A percentile compares a stretch with the other conserved stretches of the same genome.
phyloP scores from a whole-genome alignment of 169 alveolate genomes.

The Babesia ovata region DNA sequence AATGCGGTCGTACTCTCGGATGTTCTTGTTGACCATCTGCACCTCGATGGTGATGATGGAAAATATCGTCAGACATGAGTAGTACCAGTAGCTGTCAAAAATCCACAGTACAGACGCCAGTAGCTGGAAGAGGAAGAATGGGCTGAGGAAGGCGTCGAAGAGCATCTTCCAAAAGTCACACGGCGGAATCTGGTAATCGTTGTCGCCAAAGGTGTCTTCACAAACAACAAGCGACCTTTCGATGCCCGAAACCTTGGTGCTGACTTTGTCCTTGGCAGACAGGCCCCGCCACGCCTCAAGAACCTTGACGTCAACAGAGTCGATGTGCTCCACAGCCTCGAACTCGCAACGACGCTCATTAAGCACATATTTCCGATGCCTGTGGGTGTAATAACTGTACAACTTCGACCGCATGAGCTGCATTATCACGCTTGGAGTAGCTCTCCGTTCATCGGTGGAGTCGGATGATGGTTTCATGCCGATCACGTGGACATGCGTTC shows the following conservation, averaged over 20 bases:
- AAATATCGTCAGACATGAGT: conserved; percentile 88
- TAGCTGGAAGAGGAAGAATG: conserved; percentile 95
- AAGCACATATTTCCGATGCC: conserved; percentile 70
- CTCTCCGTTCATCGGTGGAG: conserved; percentile 11
- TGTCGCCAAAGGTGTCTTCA: conserved; percentile 84
- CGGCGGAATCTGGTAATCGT: conserved; percentile 90
- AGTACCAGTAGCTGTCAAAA: conserved; percentile 95
- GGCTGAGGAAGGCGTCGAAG: conserved; percentile 92
- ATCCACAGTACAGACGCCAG: conserved; percentile 93
- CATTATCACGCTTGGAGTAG: conserved; percentile 21
- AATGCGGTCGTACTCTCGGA: conserved; percentile 76
- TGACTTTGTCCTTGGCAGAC: conserved; percentile 23
- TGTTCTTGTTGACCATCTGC: conserved; percentile 80
- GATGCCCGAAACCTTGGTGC: conserved; percentile 2
- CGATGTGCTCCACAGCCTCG: conserved; percentile 76
- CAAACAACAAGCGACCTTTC: conserved; percentile 65
- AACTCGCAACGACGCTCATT: conserved; percentile 52
- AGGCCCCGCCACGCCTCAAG: conserved; percentile 72
- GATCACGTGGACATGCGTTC: conserved; percentile 53
- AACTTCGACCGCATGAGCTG: conserved; percentile 53
- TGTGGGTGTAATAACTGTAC: conserved; percentile 62
- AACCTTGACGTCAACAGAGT: conserved; percentile 47
- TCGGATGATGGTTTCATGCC: conserved; percentile 16
- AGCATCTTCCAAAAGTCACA: conserved; percentile 89
- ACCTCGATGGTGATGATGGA: conserved; percentile 86